Evolutionary conservation across 805 yeast species (phyloP).

Genomic region (Candida lessepsii): DNA sequence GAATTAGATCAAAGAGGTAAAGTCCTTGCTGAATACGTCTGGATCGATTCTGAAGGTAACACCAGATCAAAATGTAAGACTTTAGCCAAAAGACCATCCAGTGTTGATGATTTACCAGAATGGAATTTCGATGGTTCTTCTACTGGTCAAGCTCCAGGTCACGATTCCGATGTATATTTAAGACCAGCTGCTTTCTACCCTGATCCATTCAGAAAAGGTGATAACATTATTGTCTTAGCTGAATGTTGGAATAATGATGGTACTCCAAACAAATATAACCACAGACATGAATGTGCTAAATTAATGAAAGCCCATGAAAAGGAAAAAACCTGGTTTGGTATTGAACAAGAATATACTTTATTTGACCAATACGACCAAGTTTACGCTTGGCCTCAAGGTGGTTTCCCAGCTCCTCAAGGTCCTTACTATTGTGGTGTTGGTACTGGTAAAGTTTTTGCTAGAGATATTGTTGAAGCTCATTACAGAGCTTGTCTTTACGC

Average conservation of each 20-base stretch:
- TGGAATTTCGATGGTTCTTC: slow-evolving; percentile 99
- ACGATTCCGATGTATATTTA: slow-evolving; percentile 90
- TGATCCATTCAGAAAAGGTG: slow-evolving; percentile 98
- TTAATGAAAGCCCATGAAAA: slow-evolving; percentile 87
- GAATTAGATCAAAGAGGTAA: slow-evolving; percentile 82
- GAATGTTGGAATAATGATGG: slow-evolving; percentile 99
- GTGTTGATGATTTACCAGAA: slow-evolving; percentile 88
- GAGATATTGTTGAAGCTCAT: slow-evolving; percentile 98
- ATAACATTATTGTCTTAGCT: slow-evolving; percentile 89
- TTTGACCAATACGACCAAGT: slow-evolving; percentile 87
- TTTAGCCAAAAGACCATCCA: slow-evolving; percentile 60
- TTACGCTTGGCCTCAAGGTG: slow-evolving; percentile 99
- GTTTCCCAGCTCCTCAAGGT: slow-evolving; percentile 99
- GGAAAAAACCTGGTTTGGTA: slow-evolving; percentile 93
- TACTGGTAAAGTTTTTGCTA: slow-evolving; percentile 94
- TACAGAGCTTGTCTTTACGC: slow-evolving; percentile 96
- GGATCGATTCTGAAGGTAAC: slow-evolving; percentile 93
- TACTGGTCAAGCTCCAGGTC: slow-evolving; percentile 97
- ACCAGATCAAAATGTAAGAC: slow-evolving; percentile 95
- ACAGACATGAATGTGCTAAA: slow-evolving; percentile 95
- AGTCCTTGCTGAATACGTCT: slow-evolving; percentile 93
- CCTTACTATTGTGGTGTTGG: slow-evolving; percentile 99
- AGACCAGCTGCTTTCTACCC: slow-evolving; percentile 95
- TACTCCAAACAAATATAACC: slow-evolving; percentile 98
- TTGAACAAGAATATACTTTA: slow-evolving; percentile 97